Evolutionary conservation across 2,329 filamentous ascomycete genomes (phyloP), one percentile per base, ranked within the genome.

Genomic region (Hymenoscyphus repandus): DNA sequence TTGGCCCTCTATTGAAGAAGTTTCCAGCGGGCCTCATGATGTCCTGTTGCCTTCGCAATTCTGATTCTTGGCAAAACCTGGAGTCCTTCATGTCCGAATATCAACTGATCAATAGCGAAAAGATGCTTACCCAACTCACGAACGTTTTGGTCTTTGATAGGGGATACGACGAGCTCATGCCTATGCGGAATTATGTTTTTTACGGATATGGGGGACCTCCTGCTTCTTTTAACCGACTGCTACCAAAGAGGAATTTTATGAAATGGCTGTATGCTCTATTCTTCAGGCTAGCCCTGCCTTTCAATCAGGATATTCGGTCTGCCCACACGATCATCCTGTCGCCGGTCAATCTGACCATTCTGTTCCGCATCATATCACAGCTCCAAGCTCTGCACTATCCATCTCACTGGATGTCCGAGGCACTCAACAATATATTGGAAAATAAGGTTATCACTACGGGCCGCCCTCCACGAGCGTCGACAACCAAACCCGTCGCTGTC

Each of bases 361-460:
- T 53, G 27, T 52, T 55, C 30, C 51, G 41, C 7, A 41, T 58
- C 15, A 52, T 55, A 5, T 10, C 32, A 2, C 48, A 56, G 38
- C 42, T 58, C 2, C 33, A 32, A 6, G 30, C 15, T 3, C 30
- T 58, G 9, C 55, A 53, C 15, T 59, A 59, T 33, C 55, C 52
- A 7, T 48, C 50, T n/a, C 52, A 59, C 37, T 58, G 53, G 55
- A 33, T 59, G 6, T 53, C 52, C 11, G 52, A 58, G 33, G 15
- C 33, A 9, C 42, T 59, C 3, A 42, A n/a, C 22, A 55, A 44
- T 13, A 55, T 58, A 32, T 33, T 58, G 11, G 15, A 41, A 10
- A 43, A 49, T 38, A 56, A 45, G 13, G 46, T 59, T 11, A 27
- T 18, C 6, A 59, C 53, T 5, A 52, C 41, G 3, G 36, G 37